Conservation (phyloP, 768 basidiomycete species). For the Boletus rex-veris region DNA sequence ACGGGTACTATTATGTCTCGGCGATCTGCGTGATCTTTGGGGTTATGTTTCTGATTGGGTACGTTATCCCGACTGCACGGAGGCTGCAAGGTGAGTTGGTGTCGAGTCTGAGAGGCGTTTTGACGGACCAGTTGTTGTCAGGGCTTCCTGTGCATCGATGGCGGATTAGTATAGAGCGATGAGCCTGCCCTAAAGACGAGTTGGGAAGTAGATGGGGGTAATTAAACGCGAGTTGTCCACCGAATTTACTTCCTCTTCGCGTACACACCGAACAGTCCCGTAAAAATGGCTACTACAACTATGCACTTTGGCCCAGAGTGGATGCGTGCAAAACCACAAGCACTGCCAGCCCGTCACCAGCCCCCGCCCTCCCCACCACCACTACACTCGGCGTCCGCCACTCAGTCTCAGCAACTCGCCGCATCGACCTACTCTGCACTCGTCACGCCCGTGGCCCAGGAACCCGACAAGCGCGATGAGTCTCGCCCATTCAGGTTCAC, state of each 20-base stretch:
- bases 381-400: conserved; percentile 30
- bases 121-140: conserved; percentile 28
- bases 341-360: conserved; percentile 45
- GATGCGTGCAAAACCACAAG: conserved; percentile 80
- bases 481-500: conserved; percentile 82
- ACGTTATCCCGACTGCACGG: conserved; percentile 80
- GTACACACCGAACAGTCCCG: background rate
- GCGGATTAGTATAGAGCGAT: conserved; percentile 49
- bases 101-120: background rate
- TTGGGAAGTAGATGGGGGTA: conserved; percentile 11
- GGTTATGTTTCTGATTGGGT: conserved; percentile 65
- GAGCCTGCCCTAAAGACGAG: conserved; percentile 33
- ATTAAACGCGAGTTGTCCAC: conserved; percentile 27
- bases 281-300: conserved; percentile 54
- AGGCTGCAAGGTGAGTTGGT: conserved; percentile 73
- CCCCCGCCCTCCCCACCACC: conserved; percentile 61
- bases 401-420: conserved; percentile 51
- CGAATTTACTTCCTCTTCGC: background rate
- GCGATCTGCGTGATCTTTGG: conserved; percentile 77
- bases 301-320: conserved; percentile 93
- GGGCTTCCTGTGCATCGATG: conserved; percentile 68
- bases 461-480: conserved; percentile 57
- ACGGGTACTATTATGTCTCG: conserved; percentile 90
- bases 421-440: conserved; percentile 70
- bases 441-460: conserved; percentile 42